A percentile compares a stretch with the other conserved stretches of the same genome.
These are phyloP conservation scores for Hemileccinum impolitum DNA, from an alignment of 768 basidiomycete genomes.

Conservation along the genomic window DNA sequence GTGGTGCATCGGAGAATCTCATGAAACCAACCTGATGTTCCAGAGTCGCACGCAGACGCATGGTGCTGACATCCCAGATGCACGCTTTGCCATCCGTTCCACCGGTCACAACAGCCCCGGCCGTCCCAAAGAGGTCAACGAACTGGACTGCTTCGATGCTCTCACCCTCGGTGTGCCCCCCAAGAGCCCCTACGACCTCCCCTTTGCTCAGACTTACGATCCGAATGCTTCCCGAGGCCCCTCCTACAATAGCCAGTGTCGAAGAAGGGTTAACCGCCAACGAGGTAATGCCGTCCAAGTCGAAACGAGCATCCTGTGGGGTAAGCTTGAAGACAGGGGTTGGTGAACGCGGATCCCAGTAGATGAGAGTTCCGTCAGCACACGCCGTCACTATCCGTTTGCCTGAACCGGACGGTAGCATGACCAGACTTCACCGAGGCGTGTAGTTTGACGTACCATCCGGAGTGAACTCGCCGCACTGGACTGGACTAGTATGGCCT, in stretches of 20 bases:
- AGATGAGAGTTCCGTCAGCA: constrained; percentile 74
- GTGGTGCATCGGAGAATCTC: background rate
- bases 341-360: constrained; percentile 87
- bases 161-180: constrained; percentile 82
- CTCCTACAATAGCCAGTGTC: constrained; percentile 89
- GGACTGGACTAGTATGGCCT: constrained; percentile 80
- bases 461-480: constrained; percentile 88
- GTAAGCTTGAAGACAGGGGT: constrained; percentile 80
- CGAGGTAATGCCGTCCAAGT: constrained; percentile 81
- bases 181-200: constrained; percentile 71
- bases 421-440: background rate
- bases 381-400: constrained; percentile 89
- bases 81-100: constrained; percentile 93
- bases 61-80: constrained; percentile 91
- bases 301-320: constrained; percentile 66
- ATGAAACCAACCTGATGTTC: constrained; percentile 65
- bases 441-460: constrained; percentile 52
- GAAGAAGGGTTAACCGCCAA: constrained; percentile 82
- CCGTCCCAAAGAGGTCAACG: constrained; percentile 66
- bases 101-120: constrained; percentile 70
- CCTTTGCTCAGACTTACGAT: constrained; percentile 87
- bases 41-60: constrained; percentile 77
- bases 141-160: constrained; percentile 87
- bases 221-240: constrained; percentile 79
- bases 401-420: constrained; percentile 40